Percentiles rank a stretch among this genome's conserved stretches.
phyloP scores from a whole-genome alignment of 139 green algal genomes.

The Eudorina sp. region DNA sequence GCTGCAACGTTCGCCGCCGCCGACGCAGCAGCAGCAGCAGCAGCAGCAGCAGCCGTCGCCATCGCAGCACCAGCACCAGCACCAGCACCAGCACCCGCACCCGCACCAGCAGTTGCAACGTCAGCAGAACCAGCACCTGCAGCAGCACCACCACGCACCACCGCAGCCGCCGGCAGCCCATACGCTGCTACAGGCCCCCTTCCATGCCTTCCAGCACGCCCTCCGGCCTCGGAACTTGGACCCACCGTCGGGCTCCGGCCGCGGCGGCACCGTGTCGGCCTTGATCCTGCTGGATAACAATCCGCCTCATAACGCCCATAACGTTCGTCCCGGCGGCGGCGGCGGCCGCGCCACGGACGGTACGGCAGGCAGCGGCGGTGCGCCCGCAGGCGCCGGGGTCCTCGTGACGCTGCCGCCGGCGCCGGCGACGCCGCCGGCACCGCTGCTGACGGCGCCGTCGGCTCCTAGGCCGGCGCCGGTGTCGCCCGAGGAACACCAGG shows the following conservation, averaged over 20 bases:
- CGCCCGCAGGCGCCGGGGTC: not conserved
- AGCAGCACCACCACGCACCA: not conserved
- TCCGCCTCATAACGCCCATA: not conserved
- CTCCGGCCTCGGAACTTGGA: not conserved
- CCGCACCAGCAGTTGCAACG: not conserved
- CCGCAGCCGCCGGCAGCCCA: slow-evolving; percentile 1
- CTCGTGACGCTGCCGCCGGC: not conserved
- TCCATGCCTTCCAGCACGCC: not conserved
- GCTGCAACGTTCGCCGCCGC: no score
- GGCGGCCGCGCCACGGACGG: not conserved
- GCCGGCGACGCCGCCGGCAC: not conserved
- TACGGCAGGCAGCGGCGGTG: not conserved
- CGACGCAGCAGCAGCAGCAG: not conserved
- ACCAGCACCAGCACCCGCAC: not conserved
- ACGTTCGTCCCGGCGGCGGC: not conserved
- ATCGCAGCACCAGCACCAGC: not conserved
- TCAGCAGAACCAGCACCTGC: not conserved
- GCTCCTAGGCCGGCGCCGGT: not conserved
- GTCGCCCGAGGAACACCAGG: slow-evolving; percentile 21
- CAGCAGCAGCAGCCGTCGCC: not conserved
- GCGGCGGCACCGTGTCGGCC: not conserved
- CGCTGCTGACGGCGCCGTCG: not conserved
- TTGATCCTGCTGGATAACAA: not conserved
- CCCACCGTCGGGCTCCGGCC: not conserved
- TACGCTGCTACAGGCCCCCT: not conserved